Base-by-base conservation (phyloP, 345 rosid species). In the Erucastrum elatum region DNA sequence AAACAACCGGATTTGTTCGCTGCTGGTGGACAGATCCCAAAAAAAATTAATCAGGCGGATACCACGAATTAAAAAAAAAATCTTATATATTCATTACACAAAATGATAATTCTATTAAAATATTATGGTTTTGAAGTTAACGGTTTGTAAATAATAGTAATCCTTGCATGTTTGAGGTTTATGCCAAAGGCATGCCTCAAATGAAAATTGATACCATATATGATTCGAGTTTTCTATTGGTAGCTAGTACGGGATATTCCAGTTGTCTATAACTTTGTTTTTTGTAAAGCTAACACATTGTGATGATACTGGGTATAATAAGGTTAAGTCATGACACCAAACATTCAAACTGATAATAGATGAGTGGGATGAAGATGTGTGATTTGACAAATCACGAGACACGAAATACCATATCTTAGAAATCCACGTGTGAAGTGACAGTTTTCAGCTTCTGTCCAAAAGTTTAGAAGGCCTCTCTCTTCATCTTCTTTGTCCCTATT, bases 381-480 rank as follows among this genome's bases (percentile, higher is more conserved):
- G 82, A 79, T 79, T 68, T 62, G 82, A 79, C 82, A 79, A 68
- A 68, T 61, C 82, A 74, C 82, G 79, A 79, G 79, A 74, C 79
- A 74, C 9, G 71, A 79, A 74, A 68, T 74, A 62, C 78, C 65
- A 79, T 74, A 74, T 74, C 78, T 68, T n/a, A 72, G 1, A 62
- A 74, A 68, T 79, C 82, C 82, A 79, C 82, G 82, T 79, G 82
- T 68, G 82, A 79, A 68, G 78, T 74, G 82, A 79, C 75, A 79
- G 70, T 68, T 53, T 68, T 68, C 10, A 74, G 82, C 82, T 68
- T 73, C 51, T 33, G 82, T 74, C 78, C 78, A 74, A 61, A 49
- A 74, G 25, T 61, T 3, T 34, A 49, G 78, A 79, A 68, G 74
- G 46, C 64, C 64, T 67, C 61, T 58, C 67, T 35, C 72, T 66